phyloP scores from a whole-genome alignment of 192 early-diverging fungal genomes.

The Mortierella claussenii region DNA sequence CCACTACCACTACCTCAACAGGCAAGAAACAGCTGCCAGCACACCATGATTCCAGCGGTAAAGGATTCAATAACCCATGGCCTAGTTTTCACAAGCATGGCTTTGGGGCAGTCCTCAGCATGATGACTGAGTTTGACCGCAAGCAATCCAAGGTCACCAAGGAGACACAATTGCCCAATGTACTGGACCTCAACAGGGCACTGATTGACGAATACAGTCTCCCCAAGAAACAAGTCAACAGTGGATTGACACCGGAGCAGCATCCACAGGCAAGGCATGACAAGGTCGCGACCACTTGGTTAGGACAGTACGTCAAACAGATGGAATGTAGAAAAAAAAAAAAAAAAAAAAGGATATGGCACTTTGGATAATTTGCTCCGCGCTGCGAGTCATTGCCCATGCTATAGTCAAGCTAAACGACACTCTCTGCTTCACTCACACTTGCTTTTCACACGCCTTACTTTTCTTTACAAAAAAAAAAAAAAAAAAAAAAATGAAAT shows the following conservation, averaged over 20 bases:
- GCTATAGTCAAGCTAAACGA: neutral
- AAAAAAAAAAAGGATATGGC: no score
- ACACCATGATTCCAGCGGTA: slow-evolving; percentile 62
- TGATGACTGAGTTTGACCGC: slow-evolving; percentile 13
- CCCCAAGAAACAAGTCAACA: slow-evolving; percentile 6
- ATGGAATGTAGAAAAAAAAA: no score
- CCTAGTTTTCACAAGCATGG: slow-evolving; percentile 56
- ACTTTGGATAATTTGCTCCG: no score
- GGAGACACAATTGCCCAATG: slow-evolving; percentile 13
- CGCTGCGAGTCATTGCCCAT: no score
- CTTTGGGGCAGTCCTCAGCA: slow-evolving; percentile 1
- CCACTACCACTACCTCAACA: neutral
- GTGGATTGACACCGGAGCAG: neutral
- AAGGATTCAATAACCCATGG: slow-evolving; percentile 77
- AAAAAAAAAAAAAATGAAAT: neutral
- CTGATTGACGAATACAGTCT: slow-evolving; percentile 31
- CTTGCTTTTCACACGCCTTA: neutral
- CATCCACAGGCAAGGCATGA: slow-evolving; percentile 5
- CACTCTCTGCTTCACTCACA: neutral
- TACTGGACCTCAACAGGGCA: slow-evolving; percentile 37
- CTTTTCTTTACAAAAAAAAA: no score
- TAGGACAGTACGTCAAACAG: slow-evolving; percentile 52
- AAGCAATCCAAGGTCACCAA: slow-evolving; percentile 12
- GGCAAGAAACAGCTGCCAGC: slow-evolving; percentile 16
- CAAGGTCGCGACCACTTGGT: slow-evolving; percentile 24